A percentile compares a stretch with the other conserved stretches of the same genome.
These are phyloP conservation scores for Tetradesmus obliquus DNA, from an alignment of 139 green algal species.

Conservation along the genomic window DNA sequence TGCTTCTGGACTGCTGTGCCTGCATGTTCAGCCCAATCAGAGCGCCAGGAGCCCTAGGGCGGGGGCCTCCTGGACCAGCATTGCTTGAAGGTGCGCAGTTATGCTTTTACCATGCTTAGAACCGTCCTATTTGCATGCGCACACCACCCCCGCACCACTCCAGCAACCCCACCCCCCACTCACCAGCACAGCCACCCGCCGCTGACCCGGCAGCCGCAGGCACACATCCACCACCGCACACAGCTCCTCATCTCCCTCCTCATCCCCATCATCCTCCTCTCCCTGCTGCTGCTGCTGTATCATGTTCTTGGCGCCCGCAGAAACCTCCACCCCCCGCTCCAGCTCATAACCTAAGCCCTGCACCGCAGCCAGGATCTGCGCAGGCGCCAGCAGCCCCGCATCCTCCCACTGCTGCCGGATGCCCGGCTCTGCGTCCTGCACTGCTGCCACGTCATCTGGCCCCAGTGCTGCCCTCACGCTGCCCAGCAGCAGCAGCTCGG, in stretches of 20 bases:
- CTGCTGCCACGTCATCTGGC: neutral
- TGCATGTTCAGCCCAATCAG: no score
- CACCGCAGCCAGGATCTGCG: slow-evolving; percentile 11
- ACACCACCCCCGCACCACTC: neutral
- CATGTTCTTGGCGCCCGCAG: no score
- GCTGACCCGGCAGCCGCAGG: slow-evolving; percentile 5
- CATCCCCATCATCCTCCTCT: neutral
- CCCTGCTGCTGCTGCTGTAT: slow-evolving; percentile 25
- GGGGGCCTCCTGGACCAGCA: no score
- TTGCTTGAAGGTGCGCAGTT: no score
- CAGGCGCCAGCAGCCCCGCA: slow-evolving; percentile 34
- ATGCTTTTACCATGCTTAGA: no score
- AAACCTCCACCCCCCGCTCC: neutral
- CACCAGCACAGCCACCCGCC: slow-evolving; percentile 2
- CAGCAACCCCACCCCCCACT: neutral
- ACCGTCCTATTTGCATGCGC: no score
- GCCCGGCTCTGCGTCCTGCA: neutral
- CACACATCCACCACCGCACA: slow-evolving; percentile 2
- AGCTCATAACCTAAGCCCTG: slow-evolving; percentile 17
- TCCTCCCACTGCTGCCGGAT: slow-evolving; percentile 27
- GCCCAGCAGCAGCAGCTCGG: slow-evolving; percentile 4
- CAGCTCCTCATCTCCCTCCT: neutral
- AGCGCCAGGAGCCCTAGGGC: no score
- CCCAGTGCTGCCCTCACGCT: neutral
- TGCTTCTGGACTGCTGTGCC: no score